Percentiles rank a stretch among this genome's conserved stretches.
These are phyloP conservation scores for Malus fusca DNA, from an alignment of 306 rosid genomes.

Conservation along the genomic window DNA sequence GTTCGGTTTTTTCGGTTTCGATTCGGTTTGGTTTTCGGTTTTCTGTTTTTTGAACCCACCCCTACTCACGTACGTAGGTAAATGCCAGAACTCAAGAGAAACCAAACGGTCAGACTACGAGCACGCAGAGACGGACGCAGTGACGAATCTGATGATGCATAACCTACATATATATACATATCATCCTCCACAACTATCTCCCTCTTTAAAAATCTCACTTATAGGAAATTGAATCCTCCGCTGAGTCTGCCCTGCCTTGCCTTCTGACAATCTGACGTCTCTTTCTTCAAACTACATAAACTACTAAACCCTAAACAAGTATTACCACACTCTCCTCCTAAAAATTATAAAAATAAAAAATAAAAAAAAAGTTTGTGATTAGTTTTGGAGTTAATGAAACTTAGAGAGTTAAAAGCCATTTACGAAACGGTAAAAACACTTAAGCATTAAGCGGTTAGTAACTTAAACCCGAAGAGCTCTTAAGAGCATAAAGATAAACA, in stretches of 20 bases:
- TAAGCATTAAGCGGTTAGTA: too few species aligned
- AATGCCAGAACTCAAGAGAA: neutral
- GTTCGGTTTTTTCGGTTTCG: too few species aligned
- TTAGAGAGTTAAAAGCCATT: neutral
- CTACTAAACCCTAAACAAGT: neutral
- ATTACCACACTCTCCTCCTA: neutral
- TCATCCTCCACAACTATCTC: neutral
- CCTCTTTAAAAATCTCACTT: conserved; percentile 6
- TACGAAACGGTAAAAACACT: too few species aligned
- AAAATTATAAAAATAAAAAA: neutral
- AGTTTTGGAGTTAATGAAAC: neutral
- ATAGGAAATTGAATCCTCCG: conserved; percentile 37
- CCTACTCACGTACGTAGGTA: neutral
- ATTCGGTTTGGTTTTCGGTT: too few species aligned
- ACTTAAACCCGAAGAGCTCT: neutral
- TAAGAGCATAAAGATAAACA: neutral
- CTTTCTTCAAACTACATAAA: conserved; percentile 4
- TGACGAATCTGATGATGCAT: too few species aligned
- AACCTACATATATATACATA: too few species aligned
- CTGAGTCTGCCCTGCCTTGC: neutral
- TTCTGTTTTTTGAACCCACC: too few species aligned
- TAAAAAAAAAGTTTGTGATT: neutral
- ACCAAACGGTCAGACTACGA: neutral
- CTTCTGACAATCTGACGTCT: conserved; percentile 23
- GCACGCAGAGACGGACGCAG: too few species aligned